A percentile compares a stretch with the other conserved stretches of the same genome.
These are phyloP conservation scores for Claviceps fusiformis DNA, from an alignment of 2,329 filamentous ascomycete genomes.

Conservation along the genomic window DNA sequence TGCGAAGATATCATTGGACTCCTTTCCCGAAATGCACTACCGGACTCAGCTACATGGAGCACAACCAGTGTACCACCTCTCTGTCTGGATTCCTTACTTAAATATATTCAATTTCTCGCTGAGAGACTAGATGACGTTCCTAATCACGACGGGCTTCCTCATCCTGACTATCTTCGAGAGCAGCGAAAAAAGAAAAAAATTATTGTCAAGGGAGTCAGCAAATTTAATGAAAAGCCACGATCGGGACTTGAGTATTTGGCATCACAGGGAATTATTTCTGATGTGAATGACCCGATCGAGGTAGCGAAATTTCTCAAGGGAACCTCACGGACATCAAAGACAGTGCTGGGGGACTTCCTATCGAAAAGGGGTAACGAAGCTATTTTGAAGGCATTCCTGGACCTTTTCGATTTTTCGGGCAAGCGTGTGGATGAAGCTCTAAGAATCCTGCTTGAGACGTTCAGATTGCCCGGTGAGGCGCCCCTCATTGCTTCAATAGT, in stretches of 20 bases:
- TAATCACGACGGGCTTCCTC: conserved; percentile 49
- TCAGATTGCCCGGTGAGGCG: conserved; percentile 87
- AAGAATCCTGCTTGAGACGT: conserved; percentile 73
- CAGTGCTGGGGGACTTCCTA: conserved; percentile 78
- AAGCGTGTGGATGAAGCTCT: conserved; percentile 86
- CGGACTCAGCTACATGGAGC: conserved; percentile 96
- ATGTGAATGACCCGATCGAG: conserved; percentile 57
- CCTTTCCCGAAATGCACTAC: conserved; percentile 84
- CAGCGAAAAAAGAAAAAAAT: conserved; percentile 71
- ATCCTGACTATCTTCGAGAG: conserved; percentile 49
- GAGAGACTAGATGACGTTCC: conserved; percentile 68
- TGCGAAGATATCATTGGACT: conserved; percentile 94
- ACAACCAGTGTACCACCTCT: conserved; percentile 94
- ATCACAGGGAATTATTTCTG: conserved; percentile 71
- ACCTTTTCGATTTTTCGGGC: conserved; percentile 73
- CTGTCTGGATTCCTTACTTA: conserved; percentile 80
- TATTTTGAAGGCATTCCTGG: conserved; percentile 74
- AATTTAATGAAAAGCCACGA: conserved; percentile 94
- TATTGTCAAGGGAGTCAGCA: conserved; percentile 74
- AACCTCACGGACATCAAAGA: conserved; percentile 81
- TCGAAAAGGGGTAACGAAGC: conserved; percentile 81
- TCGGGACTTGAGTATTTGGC: conserved; percentile 75
- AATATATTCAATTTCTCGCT: conserved; percentile 83
- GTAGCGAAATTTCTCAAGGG: conserved; percentile 81
- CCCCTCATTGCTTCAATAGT: conserved; percentile 88